Evolutionary conservation across 257 asterid genomes (phyloP).

Genomic region (Solanum gandarillasii): DNA sequence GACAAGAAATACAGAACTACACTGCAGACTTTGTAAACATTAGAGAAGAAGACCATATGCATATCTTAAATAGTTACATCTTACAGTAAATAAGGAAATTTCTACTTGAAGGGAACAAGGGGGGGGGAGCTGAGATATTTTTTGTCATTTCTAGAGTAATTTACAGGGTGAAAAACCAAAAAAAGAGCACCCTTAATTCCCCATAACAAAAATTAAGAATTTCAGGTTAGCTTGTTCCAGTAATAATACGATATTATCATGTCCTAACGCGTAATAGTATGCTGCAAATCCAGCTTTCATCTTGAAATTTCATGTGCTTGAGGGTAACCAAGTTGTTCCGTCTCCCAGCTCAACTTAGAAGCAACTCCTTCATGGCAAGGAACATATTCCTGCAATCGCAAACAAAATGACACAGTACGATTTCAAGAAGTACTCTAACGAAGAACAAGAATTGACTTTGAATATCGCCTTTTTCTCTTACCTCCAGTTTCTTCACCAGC

Average conservation of each 20-base stretch:
- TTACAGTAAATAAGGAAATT: not conserved
- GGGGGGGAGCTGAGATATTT: not conserved
- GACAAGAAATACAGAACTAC: not conserved
- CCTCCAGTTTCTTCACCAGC: conserved; percentile 86
- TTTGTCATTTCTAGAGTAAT: not conserved
- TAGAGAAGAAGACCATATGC: not conserved
- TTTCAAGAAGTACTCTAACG: not conserved
- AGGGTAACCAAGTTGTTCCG: conserved; percentile 28
- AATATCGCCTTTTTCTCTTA: not conserved
- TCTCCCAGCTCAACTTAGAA: conserved; percentile 40
- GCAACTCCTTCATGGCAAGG: conserved; percentile 39
- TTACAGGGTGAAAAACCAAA: not conserved
- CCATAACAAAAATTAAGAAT: conserved; percentile 18
- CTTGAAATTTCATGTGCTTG: conserved; percentile 27
- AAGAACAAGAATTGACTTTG: not conserved
- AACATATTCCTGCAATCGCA: conserved; percentile 21
- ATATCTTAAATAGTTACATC: conserved; percentile 6
- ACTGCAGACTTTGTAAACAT: not conserved
- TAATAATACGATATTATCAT: conserved; percentile 7
- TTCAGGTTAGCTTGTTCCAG: conserved; percentile 31
- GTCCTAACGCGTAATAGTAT: conserved; percentile 7
- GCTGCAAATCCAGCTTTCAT: conserved; percentile 23
- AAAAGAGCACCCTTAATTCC: conserved; percentile 15
- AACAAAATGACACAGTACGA: not conserved
- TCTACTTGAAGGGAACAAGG: not conserved